These are phyloP conservation scores for Suillus tomentosus DNA, from an alignment of 768 basidiomycete species.

Conservation along the genomic window DNA sequence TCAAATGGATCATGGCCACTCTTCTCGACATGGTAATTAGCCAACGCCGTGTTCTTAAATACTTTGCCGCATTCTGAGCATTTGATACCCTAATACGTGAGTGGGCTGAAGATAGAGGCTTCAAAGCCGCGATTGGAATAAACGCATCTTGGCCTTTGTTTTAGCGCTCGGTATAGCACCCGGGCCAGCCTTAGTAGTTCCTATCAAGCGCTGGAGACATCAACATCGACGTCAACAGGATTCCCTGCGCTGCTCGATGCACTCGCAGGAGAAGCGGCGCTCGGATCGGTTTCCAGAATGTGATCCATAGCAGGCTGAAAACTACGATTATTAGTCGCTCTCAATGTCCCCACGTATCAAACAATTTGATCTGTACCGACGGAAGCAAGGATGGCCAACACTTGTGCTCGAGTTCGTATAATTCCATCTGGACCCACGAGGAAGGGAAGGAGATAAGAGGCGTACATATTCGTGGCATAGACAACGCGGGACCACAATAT, in stretches of 20 bases:
- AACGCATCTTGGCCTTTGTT: slow-evolving; percentile 65
- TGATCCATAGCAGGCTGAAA: slow-evolving; percentile 93
- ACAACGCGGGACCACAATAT: slow-evolving; percentile 67
- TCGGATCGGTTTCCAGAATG: slow-evolving; percentile 73
- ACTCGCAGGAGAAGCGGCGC: slow-evolving; percentile 30
- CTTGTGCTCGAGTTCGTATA: slow-evolving; percentile 74
- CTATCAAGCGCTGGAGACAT: slow-evolving; percentile 54
- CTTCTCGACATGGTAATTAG: slow-evolving; percentile 93
- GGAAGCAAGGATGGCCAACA: slow-evolving; percentile 46
- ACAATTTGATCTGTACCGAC: slow-evolving; percentile 39
- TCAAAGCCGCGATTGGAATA: slow-evolving; percentile 1
- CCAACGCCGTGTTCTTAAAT: slow-evolving; percentile 84
- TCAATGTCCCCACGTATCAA: slow-evolving; percentile 72
- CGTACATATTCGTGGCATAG: slow-evolving; percentile 88
- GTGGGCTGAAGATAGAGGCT: neutral
- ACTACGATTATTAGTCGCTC: slow-evolving; percentile 79
- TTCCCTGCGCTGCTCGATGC: slow-evolving; percentile 19
- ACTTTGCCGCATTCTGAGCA: slow-evolving; percentile 84
- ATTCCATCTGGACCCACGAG: slow-evolving; percentile 52
- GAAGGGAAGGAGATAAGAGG: slow-evolving; percentile 73
- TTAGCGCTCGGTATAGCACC: slow-evolving; percentile 25
- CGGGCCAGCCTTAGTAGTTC: slow-evolving; percentile 32
- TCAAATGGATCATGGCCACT: slow-evolving; percentile 71
- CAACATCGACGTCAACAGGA: slow-evolving; percentile 57
- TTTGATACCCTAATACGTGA: slow-evolving; percentile 65